Conservation (phyloP, 2,329 filamentous ascomycete species). For the Delphinella strobiligena region DNA sequence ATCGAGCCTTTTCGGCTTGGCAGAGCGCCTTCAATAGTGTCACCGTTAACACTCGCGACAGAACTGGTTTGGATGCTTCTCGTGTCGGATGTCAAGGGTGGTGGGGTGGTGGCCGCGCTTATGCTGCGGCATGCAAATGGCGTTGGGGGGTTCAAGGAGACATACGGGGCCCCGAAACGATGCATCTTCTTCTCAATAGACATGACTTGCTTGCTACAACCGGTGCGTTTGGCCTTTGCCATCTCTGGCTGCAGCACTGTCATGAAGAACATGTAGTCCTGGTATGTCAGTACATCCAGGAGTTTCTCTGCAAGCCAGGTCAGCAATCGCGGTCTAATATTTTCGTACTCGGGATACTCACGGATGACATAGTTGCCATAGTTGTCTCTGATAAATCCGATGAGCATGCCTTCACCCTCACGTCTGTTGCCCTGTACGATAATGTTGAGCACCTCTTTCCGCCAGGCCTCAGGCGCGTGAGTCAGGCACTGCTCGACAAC, state of each 20-base stretch:
- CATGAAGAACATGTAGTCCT: conserved; percentile 31
- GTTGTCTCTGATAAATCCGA: conserved; percentile 73
- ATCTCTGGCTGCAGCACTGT: conserved; percentile 32
- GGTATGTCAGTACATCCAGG: conserved; percentile 35
- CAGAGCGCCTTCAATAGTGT: conserved; percentile 21
- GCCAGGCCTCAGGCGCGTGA: conserved; percentile 56
- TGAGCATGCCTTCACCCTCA: conserved; percentile 54
- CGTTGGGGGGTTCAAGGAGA: not conserved
- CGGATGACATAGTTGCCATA: conserved; percentile 96
- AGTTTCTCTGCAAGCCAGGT: conserved; percentile 56
- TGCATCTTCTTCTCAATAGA: conserved; percentile 39
- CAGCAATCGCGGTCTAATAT: conserved; percentile 7
- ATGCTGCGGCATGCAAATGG: not conserved
- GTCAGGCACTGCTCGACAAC: conserved; percentile 90
- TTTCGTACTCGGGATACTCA: conserved; percentile 43
- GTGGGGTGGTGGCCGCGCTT: conserved; percentile 4
- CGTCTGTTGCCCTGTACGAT: conserved; percentile 46
- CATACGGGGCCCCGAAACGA: conserved; percentile 11
- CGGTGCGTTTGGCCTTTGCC: conserved; percentile 29
- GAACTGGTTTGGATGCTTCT: conserved; percentile 11
- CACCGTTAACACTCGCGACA: conserved; percentile 18
- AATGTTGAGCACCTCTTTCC: conserved; percentile 50
- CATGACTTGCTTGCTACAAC: conserved; percentile 31
- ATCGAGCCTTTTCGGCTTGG: conserved; percentile 15
- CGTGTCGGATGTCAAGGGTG: conserved; percentile 8